Percentiles rank a stretch among this genome's conserved stretches.
phyloP scores from a whole-genome alignment of 192 early-diverging fungal species.

The Podila epigama region DNA sequence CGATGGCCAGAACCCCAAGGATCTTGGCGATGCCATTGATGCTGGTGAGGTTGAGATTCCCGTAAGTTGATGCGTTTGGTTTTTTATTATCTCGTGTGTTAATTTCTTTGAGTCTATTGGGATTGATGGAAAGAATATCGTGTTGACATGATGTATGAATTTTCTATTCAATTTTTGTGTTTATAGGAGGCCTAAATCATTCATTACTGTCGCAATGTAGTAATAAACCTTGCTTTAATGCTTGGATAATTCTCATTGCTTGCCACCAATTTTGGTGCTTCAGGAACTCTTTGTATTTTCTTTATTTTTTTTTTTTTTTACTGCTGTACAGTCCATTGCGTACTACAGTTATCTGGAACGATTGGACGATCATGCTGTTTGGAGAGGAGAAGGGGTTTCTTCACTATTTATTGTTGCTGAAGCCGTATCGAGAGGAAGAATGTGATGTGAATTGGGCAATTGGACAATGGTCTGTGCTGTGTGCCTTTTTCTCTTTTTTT shows the following conservation, averaged over 20 bases:
- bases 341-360: background rate
- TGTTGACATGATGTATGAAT: too few relatives aligned
- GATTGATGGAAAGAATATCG: too few relatives aligned
- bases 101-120: too few relatives aligned
- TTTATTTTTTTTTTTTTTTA: background rate
- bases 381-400: too few relatives aligned
- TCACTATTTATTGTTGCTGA: too few relatives aligned
- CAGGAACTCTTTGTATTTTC: slow-evolving; percentile 8
- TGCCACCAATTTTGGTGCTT: slow-evolving; percentile 32
- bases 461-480: too few relatives aligned
- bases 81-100: background rate
- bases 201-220: slow-evolving; percentile 46
- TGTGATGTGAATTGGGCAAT: too few relatives aligned
- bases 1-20: slow-evolving; percentile 92
- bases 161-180: background rate
- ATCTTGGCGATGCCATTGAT: slow-evolving; percentile 85
- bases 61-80: slow-evolving; percentile 14
- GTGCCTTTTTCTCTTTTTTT: too few relatives aligned
- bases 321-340: background rate
- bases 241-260: slow-evolving; percentile 52
- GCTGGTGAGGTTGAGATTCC: slow-evolving; percentile 81
- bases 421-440: too few relatives aligned
- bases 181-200: slow-evolving; percentile 48
- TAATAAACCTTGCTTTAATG: slow-evolving; percentile 52
- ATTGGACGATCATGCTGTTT: too few relatives aligned